Evolutionary conservation across 2,329 filamentous ascomycete species (phyloP), one percentile per base, ranked within the genome.

Genomic region (Ophiocordyceps unilateralis): DNA sequence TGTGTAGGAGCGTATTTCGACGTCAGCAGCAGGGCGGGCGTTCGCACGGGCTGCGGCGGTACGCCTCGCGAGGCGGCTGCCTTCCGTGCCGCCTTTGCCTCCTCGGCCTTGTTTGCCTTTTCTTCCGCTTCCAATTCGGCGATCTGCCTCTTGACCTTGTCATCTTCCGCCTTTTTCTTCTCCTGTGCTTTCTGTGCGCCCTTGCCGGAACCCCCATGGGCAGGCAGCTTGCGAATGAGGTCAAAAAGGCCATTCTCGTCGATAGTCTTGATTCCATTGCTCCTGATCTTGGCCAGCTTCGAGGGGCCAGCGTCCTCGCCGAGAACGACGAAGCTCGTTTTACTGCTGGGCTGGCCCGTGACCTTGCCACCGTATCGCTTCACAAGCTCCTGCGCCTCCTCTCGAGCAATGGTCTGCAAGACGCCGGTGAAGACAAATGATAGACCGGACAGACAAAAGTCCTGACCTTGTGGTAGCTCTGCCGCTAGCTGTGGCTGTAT

Each of bases 351-450:
- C 5, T 77, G 80, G 10, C 68, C 70, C 10, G 82, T 93, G 21
- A 94, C 79, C 62, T 94, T 96, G 43, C 91, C 91, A 37, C 91
- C 93, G 58, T 95, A 93, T 48, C 81, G 78, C 60, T 98, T 98
- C 44, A 96, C 85, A 17, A 98, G 67, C 38, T 74, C 78, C 50
- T 88, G 81, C 1, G 77, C 89, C 52, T 94, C 87, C 6, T 93
- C 87, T 47, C 91, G 78, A 39, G 83, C 79, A 44, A 96, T 74
- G 0, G 75, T 79, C 47, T 83, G 74, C 34, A 96, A 67, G 21
- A 95, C 71, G 21, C 91, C 91, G 1, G 93, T 98, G 54, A 98
- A 98, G 23, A 98, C 91, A 55, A 98, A 98, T 0, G 78, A 83
- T 44, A 96, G 69, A 0, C 93, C 91, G 43, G 80, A 79, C 44